Evolutionary conservation across 1,284 basidiomycete species (phyloP).

Genomic region (Coniophora puteana): DNA sequence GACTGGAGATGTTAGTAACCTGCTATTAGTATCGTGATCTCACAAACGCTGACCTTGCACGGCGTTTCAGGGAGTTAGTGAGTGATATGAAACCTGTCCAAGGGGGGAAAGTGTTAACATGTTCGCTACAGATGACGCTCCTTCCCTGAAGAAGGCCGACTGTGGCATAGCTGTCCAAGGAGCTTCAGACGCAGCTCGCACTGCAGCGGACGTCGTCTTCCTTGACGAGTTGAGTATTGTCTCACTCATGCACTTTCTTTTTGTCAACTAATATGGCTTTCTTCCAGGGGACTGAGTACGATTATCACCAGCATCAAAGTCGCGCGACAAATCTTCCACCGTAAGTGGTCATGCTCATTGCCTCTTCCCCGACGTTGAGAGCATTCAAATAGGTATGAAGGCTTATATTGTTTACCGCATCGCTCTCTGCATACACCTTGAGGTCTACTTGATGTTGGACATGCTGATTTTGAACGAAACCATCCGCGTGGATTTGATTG

Average conservation of each 20-base stretch:
- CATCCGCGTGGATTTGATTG: constrained; percentile 51
- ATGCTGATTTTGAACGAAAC: constrained; percentile 50
- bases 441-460: constrained; percentile 46
- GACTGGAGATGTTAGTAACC: constrained; percentile 32
- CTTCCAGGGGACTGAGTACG: constrained; percentile 20
- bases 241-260: background rate
- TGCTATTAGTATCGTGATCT: no score
- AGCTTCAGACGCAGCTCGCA: constrained; percentile 43
- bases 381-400: constrained; percentile 1
- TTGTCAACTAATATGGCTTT: background rate
- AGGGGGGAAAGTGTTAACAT: background rate
- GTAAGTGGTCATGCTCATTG: constrained; percentile 48
- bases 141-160: constrained; percentile 42
- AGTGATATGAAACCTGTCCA: constrained; percentile 3
- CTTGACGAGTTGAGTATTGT: constrained; percentile 28
- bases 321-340: constrained; percentile 54
- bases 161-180: constrained; percentile 46
- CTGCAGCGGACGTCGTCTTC: constrained; percentile 49
- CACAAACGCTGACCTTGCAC: background rate
- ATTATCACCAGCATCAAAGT: constrained; percentile 53
- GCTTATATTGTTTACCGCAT: constrained; percentile 33
- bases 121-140: constrained; percentile 34
- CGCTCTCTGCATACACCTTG: constrained; percentile 51
- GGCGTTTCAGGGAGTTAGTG: constrained; percentile 23
- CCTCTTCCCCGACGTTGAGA: constrained; percentile 27